These are phyloP conservation scores for Oryza glaberrima DNA, from an alignment of 176 grass and related monocot genomes.

Conservation along the genomic window DNA sequence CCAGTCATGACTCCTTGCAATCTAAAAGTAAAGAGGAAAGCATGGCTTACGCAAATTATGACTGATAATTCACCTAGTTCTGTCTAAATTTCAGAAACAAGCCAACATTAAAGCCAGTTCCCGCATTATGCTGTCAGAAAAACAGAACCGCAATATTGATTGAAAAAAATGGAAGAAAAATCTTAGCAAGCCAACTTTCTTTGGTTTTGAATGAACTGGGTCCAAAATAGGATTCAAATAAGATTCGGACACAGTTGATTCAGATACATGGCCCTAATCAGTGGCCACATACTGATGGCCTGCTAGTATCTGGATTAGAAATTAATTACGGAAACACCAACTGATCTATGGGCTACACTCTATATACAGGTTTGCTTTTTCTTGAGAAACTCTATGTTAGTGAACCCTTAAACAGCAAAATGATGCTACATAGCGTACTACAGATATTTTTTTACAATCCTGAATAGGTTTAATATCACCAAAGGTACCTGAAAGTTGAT, in stretches of 20 bases:
- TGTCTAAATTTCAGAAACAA: not conserved
- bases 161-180: conserved; percentile 17
- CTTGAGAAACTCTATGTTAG: not conserved
- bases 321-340: conserved; percentile 2
- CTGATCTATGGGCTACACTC: not conserved
- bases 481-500: conserved; percentile 79
- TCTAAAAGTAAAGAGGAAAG: conserved; percentile 12
- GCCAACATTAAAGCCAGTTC: not conserved
- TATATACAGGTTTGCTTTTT: not conserved
- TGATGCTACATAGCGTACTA: conserved; percentile 7
- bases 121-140: not conserved
- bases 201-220: not conserved
- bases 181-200: conserved; percentile 9
- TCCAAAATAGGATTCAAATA: not conserved
- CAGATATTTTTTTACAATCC: not conserved
- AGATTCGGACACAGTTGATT: conserved; percentile 1
- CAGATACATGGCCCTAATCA: not conserved
- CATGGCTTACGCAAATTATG: conserved; percentile 4
- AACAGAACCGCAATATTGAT: not conserved
- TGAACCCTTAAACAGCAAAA: not conserved
- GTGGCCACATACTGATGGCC: not conserved
- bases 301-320: conserved; percentile 1
- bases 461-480: conserved; percentile 7
- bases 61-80: not conserved
- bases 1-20: not conserved